A percentile compares a stretch with the other conserved stretches of the same genome.
These are phyloP conservation scores for Corynascus novoguineensis DNA, from an alignment of 495 filamentous ascomycete species.

Conservation along the genomic window DNA sequence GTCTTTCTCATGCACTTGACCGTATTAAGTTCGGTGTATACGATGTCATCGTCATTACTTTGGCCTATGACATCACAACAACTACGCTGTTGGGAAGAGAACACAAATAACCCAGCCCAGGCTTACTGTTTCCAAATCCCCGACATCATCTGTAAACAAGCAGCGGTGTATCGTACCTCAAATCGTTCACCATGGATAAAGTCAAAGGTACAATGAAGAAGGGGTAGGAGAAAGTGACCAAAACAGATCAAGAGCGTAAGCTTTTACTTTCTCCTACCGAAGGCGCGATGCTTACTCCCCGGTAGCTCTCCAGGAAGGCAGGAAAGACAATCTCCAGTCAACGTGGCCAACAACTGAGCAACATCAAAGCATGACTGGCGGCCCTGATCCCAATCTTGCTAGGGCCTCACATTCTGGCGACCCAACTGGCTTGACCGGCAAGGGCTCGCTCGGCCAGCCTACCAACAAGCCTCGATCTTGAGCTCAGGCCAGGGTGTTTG, in stretches of 20 bases:
- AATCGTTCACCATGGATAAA: conserved; percentile 7
- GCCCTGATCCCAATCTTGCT: background rate
- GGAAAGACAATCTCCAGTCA: conserved; percentile 8
- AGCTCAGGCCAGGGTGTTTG: background rate
- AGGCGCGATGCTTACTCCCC: background rate
- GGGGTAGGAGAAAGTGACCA: conserved; percentile 14
- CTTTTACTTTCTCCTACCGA: background rate
- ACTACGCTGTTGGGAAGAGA: background rate
- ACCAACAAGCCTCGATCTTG: conserved; percentile 3
- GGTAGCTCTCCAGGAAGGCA: conserved; percentile 1
- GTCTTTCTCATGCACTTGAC: background rate
- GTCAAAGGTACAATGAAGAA: conserved; percentile 12
- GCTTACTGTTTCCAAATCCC: background rate
- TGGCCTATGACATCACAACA: background rate
- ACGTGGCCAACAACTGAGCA: conserved; percentile 11
- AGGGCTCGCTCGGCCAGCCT: conserved; percentile 6
- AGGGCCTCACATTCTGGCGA: background rate
- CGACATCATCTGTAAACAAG: background rate
- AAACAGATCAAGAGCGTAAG: conserved; percentile 16
- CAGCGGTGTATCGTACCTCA: background rate
- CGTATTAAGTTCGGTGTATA: no score
- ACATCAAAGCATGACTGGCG: conserved; percentile 11
- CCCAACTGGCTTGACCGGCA: background rate
- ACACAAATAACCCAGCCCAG: background rate
- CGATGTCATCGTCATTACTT: background rate